Conservation (phyloP, 192 early-diverging fungal species). For the Cladochytrium replicatum region DNA sequence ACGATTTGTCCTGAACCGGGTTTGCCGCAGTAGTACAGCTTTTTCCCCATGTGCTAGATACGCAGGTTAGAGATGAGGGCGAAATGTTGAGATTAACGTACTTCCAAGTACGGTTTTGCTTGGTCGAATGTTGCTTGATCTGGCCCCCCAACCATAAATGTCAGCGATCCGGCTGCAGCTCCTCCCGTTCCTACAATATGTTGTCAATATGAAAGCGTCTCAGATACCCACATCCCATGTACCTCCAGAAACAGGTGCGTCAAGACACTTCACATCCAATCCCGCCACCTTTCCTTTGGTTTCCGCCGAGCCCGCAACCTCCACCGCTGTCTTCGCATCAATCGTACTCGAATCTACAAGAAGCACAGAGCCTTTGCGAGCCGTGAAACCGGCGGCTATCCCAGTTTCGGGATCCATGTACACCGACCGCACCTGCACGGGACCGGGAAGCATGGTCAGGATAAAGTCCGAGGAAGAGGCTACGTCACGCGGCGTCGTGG, state of each 20-base stretch:
- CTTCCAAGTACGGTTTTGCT: conserved; percentile 48
- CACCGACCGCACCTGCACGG: conserved; percentile 66
- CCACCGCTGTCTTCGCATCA: conserved; percentile 64
- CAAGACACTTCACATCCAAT: no score
- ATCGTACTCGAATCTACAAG: conserved; percentile 92
- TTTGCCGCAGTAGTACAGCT: conserved; percentile 74
- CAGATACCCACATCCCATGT: no score
- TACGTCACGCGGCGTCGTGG: conserved; percentile 59
- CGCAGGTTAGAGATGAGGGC: conserved; percentile 8
- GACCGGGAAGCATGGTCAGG: conserved; percentile 86
- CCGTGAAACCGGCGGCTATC: no score
- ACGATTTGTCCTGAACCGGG: conserved; percentile 82
- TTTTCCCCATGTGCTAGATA: conserved; percentile 70
- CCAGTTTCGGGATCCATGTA: conserved; percentile 55
- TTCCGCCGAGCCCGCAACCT: conserved; percentile 54
- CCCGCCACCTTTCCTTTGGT: conserved; percentile 46
- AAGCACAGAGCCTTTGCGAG: no score
- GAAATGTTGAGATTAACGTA: no score
- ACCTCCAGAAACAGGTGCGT: conserved; percentile 95
- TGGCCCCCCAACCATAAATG: conserved; percentile 90
- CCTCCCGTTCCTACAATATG: conserved; percentile 56
- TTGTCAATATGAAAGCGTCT: no score
- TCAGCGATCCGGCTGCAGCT: conserved; percentile 82
- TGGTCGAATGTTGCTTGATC: conserved; percentile 44
- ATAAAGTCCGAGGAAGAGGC: conserved; percentile 60